Conservation (phyloP, 768 basidiomycete genomes). For the Candolleomyces aberdarensis region DNA sequence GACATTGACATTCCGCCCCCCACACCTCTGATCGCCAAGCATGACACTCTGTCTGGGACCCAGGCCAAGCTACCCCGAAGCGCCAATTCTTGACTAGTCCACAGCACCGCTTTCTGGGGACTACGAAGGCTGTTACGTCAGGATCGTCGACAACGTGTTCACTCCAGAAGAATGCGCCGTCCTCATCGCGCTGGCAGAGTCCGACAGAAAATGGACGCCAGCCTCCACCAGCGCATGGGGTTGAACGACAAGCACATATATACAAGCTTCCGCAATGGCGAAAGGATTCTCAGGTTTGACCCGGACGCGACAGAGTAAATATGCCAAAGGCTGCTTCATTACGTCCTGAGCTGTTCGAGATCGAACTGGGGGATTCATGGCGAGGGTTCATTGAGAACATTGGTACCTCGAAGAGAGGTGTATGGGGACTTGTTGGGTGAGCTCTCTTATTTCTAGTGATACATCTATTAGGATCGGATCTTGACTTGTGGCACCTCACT, state of each 20-base stretch:
- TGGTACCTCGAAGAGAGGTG: slow-evolving; percentile 17
- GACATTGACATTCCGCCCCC: too few species aligned
- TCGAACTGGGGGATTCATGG: slow-evolving; percentile 30
- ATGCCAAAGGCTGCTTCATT: slow-evolving; percentile 33
- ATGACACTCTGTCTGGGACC: not conserved
- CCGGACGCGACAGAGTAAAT: slow-evolving; percentile 29
- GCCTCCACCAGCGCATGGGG: slow-evolving; percentile 27
- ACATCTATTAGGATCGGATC: not conserved
- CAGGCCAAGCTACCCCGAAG: too few species aligned
- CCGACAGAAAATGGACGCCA: slow-evolving; percentile 33
- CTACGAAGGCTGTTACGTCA: slow-evolving; percentile 37
- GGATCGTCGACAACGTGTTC: slow-evolving; percentile 41
- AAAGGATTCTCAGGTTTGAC: slow-evolving; percentile 38
- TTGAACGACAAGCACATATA: slow-evolving; percentile 28
- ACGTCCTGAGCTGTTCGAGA: slow-evolving; percentile 34
- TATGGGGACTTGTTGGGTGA: slow-evolving; percentile 36
- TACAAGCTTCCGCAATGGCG: slow-evolving; percentile 37
- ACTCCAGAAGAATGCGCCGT: slow-evolving; percentile 37
- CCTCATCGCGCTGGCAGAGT: slow-evolving; percentile 36
- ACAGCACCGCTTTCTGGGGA: slow-evolving; percentile 28
- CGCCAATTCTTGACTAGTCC: slow-evolving; percentile 34
- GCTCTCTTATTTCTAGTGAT: not conserved
- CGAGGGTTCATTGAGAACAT: slow-evolving; percentile 25
- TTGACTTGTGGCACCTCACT: not conserved
- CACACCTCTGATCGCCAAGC: too few species aligned